Percentiles rank a stretch among this genome's conserved stretches.
phyloP scores from a whole-genome alignment of 176 grass and related monocot species.

The Aegilops speltoides region DNA sequence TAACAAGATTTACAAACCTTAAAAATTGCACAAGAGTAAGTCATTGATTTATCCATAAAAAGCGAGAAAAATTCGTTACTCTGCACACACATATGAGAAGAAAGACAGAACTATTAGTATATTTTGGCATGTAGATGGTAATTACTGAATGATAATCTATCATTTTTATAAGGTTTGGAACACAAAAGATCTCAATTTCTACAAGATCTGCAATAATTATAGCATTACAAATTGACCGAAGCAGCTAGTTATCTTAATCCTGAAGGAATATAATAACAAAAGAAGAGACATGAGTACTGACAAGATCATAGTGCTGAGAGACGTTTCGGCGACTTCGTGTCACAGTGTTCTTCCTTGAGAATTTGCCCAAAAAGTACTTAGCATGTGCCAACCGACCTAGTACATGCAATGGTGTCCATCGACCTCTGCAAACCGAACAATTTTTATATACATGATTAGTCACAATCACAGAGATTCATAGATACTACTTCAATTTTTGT shows the following conservation, averaged over 20 bases:
- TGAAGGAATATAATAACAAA: background rate
- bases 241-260: background rate
- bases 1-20: background rate
- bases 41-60: background rate
- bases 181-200: background rate
- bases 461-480: background rate
- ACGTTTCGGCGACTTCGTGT: no score
- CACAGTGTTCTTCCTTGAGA: no score
- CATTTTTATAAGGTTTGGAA: background rate
- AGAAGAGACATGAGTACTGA: no score
- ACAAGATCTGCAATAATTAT: background rate
- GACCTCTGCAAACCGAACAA: no score
- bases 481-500: background rate
- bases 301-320: no score
- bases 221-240: background rate
- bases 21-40: background rate
- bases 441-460: no score
- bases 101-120: background rate
- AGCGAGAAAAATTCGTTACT: background rate
- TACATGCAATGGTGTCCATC: no score
- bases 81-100: background rate
- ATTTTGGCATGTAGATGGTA: background rate
- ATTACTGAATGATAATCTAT: background rate
- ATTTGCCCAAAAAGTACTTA: no score
- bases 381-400: no score